These are phyloP conservation scores for Aphanomyces invadans DNA, from an alignment of 352 stramenopile genomes.

Conservation along the genomic window DNA sequence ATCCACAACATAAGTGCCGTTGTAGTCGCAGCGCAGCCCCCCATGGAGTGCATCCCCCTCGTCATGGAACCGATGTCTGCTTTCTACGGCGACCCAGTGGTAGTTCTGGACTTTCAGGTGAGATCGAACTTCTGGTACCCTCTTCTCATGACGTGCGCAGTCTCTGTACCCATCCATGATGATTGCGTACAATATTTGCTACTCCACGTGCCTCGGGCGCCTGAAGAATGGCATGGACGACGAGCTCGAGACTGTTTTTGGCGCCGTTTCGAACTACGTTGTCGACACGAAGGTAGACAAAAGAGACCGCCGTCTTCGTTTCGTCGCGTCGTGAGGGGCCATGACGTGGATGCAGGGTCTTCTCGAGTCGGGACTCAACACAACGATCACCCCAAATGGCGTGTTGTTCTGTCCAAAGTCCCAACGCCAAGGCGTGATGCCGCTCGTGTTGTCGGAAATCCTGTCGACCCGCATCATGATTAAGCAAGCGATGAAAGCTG, in stretches of 20 bases:
- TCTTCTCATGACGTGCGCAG: slow-evolving; percentile 27
- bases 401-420: slow-evolving; percentile 91
- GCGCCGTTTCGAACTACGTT: slow-evolving; percentile 49
- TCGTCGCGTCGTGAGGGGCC: background rate
- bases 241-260: slow-evolving; percentile 55
- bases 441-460: slow-evolving; percentile 94
- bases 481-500: slow-evolving; percentile 93
- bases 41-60: slow-evolving; percentile 90
- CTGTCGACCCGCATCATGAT: slow-evolving; percentile 96
- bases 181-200: slow-evolving; percentile 99
- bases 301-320: background rate
- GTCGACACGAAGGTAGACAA: slow-evolving; percentile 17
- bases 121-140: too few species aligned
- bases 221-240: slow-evolving; percentile 70
- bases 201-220: slow-evolving; percentile 93
- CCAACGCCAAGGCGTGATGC: slow-evolving; percentile 92
- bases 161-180: slow-evolving; percentile 99
- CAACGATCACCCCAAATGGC: slow-evolving; percentile 89
- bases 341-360: slow-evolving; percentile 36
- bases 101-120: slow-evolving; percentile 98
- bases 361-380: slow-evolving; percentile 37
- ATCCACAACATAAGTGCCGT: too few species aligned
- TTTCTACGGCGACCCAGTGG: slow-evolving; percentile 95
- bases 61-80: slow-evolving; percentile 93
- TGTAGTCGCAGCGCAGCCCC: slow-evolving; percentile 74